Evolutionary conservation across 345 rosid species (phyloP).

Genomic region (Hevea brasiliensis): DNA sequence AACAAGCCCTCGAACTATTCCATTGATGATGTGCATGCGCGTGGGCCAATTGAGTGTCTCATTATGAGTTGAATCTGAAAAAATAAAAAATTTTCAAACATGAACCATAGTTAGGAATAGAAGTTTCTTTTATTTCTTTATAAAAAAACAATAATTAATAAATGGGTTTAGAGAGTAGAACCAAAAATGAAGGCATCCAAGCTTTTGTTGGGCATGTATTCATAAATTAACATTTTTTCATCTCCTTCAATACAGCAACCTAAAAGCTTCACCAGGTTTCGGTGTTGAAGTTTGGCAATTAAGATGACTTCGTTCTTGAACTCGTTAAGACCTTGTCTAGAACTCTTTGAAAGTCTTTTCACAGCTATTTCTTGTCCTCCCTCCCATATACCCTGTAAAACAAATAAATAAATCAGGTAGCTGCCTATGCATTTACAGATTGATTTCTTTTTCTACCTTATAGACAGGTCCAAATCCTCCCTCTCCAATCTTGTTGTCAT

Average conservation of each 20-base stretch:
- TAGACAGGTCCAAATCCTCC: conserved; percentile 40
- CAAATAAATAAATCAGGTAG: neutral
- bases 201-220: conserved; percentile 37
- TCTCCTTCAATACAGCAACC: conserved; percentile 32
- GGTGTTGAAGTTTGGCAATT: conserved; percentile 50
- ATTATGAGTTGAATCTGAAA: too few species aligned
- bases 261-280: conserved; percentile 49
- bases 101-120: too few species aligned
- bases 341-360: conserved; percentile 44
- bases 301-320: conserved; percentile 44
- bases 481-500: conserved; percentile 25
- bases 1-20: too few species aligned
- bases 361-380: conserved; percentile 51
- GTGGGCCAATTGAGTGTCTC: too few species aligned
- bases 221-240: conserved; percentile 31
- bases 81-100: too few species aligned
- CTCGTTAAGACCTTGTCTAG: conserved; percentile 46
- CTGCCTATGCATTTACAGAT: too few species aligned
- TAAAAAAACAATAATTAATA: too few species aligned
- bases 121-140: too few species aligned
- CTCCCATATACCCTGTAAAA: conserved; percentile 33
- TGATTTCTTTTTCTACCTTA: conserved; percentile 17
- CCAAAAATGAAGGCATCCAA: conserved; percentile 39
- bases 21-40: too few species aligned
- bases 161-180: neutral